phyloP scores from a whole-genome alignment of 2,329 filamentous ascomycete species.

The Penicillium crustosum region DNA sequence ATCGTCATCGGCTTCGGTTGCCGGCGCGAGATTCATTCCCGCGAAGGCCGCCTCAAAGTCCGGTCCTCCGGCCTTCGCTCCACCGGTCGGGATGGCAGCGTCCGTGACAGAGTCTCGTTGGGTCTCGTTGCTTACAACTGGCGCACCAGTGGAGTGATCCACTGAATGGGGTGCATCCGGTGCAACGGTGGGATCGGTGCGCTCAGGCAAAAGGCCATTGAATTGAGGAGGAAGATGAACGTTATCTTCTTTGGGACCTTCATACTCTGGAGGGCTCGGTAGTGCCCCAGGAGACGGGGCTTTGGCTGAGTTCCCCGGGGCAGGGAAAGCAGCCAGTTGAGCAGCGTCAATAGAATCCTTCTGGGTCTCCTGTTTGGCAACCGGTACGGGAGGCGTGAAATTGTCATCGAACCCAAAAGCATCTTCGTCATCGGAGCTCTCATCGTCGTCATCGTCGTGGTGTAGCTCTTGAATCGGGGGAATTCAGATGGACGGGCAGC shows the following conservation, averaged over 20 bases:
- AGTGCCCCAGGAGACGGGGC: slow-evolving; percentile 58
- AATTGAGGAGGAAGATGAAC: slow-evolving; percentile 40
- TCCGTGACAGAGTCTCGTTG: slow-evolving; percentile 22
- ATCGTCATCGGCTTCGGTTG: slow-evolving; percentile 45
- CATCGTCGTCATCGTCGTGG: slow-evolving; percentile 80
- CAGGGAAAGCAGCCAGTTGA: slow-evolving; percentile 40
- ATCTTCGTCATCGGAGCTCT: slow-evolving; percentile 68
- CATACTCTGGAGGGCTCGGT: slow-evolving; percentile 53
- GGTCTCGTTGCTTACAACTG: slow-evolving; percentile 38
- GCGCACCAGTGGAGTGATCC: slow-evolving; percentile 37
- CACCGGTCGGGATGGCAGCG: slow-evolving; percentile 21
- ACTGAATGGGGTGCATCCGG: slow-evolving; percentile 43
- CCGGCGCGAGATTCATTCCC: slow-evolving; percentile 45
- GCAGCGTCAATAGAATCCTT: slow-evolving; percentile 39
- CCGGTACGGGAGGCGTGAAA: slow-evolving; percentile 67
- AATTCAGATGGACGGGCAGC: slow-evolving; percentile 63
- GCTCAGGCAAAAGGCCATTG: slow-evolving; percentile 41
- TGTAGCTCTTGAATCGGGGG: slow-evolving; percentile 85
- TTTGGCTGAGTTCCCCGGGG: slow-evolving; percentile 40
- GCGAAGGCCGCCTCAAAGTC: slow-evolving; percentile 51
- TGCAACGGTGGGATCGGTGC: slow-evolving; percentile 40
- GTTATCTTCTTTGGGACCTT: slow-evolving; percentile 26
- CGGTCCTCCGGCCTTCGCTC: slow-evolving; percentile 36
- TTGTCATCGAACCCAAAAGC: slow-evolving; percentile 81
- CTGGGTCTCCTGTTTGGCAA: slow-evolving; percentile 29